A percentile compares a stretch with the other conserved stretches of the same genome.
Conservation (phyloP, 306 rosid genomes). For the Cicer chorassanicum region DNA sequence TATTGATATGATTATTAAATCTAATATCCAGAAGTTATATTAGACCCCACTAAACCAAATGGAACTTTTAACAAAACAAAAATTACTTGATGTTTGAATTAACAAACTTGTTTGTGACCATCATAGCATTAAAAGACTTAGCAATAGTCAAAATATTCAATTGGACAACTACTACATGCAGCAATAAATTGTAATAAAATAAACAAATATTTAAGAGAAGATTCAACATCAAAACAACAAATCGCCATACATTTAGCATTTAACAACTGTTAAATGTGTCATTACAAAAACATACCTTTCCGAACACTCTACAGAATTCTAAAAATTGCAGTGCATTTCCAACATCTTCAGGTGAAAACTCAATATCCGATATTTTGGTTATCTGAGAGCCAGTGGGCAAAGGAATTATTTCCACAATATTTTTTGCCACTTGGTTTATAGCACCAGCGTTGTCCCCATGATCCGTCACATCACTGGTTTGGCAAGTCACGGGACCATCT, state of each 20-base stretch:
- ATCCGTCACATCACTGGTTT: background rate
- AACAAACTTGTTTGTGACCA: background rate
- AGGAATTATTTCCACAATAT: constrained; percentile 48
- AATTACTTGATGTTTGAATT: background rate
- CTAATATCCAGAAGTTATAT: background rate
- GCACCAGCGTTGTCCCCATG: constrained; percentile 38
- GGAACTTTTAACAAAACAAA: background rate
- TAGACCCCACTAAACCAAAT: background rate
- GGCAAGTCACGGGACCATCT: background rate
- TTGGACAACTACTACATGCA: background rate
- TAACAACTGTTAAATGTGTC: background rate
- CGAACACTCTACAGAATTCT: constrained; percentile 74
- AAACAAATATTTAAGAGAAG: constrained; percentile 9
- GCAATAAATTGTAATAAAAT: background rate
- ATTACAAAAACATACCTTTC: constrained; percentile 58
- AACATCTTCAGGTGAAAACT: constrained; percentile 60
- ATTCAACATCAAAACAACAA: constrained; percentile 3
- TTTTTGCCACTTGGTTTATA: background rate
- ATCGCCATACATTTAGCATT: background rate
- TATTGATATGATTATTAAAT: background rate
- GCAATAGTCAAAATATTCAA: background rate
- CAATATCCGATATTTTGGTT: constrained; percentile 55
- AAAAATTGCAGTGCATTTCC: constrained; percentile 81
- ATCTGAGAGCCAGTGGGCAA: constrained; percentile 60
- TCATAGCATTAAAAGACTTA: background rate